Evolutionary conservation across 345 rosid genomes (phyloP).

Genomic region (Populus euphratica): DNA sequence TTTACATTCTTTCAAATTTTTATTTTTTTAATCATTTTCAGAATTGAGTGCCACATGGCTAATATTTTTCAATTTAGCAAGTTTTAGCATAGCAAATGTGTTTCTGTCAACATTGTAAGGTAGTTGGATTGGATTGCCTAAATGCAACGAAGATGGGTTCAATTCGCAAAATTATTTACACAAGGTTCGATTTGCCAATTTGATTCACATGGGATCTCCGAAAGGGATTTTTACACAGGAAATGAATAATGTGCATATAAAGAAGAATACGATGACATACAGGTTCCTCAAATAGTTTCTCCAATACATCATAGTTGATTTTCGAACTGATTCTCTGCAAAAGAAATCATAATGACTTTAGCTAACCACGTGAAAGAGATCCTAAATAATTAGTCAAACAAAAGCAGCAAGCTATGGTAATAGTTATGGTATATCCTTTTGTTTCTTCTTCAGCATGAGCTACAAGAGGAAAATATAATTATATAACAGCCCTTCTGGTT

Average conservation of each 20-base stretch:
- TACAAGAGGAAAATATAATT: too few species aligned
- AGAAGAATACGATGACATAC: constrained; percentile 38
- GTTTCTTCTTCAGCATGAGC: too few species aligned
- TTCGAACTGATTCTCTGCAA: constrained; percentile 65
- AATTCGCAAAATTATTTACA: too few species aligned
- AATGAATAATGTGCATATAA: not conserved
- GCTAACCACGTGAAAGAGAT: too few species aligned
- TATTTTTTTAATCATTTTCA: not conserved
- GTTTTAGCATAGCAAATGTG: not conserved
- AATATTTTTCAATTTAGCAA: not conserved
- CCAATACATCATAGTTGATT: constrained; percentile 65
- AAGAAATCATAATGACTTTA: not conserved
- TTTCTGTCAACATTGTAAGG: not conserved
- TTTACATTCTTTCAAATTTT: too few species aligned
- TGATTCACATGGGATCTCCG: not conserved
- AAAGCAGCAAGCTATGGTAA: too few species aligned
- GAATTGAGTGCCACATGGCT: not conserved
- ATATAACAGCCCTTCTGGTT: too few species aligned
- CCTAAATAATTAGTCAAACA: too few species aligned
- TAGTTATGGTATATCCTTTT: too few species aligned
- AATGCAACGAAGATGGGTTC: not conserved
- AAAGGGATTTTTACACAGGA: not conserved
- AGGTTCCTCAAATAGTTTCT: constrained; percentile 58
- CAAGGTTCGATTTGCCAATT: not conserved
- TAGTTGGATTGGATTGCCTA: not conserved